phyloP scores from a whole-genome alignment of 257 asterid species.

The Echium plantagineum region DNA sequence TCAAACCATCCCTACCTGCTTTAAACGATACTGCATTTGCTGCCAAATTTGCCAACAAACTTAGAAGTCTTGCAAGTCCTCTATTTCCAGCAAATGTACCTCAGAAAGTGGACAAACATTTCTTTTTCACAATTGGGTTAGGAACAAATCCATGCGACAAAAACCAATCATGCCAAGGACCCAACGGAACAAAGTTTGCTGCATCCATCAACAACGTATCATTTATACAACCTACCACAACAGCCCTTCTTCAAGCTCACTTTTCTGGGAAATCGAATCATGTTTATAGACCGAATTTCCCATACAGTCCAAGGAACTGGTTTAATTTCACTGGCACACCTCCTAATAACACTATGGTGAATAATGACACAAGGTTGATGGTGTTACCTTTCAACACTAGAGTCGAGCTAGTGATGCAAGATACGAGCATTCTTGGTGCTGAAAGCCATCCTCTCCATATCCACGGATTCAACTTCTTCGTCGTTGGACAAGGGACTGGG shows the following conservation, averaged over 20 bases:
- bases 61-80: conserved; percentile 34
- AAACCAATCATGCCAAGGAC: conserved; percentile 43
- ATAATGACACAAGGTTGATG: conserved; percentile 35
- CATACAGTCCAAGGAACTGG: conserved; percentile 32
- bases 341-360: conserved; percentile 41
- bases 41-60: conserved; percentile 22
- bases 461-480: conserved; percentile 64
- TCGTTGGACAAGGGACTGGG: conserved; percentile 51
- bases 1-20: conserved; percentile 32
- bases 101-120: conserved; percentile 20
- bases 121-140: conserved; percentile 42
- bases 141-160: conserved; percentile 46
- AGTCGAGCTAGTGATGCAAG: conserved; percentile 53
- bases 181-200: conserved; percentile 42
- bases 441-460: conserved; percentile 67
- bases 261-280: conserved; percentile 26
- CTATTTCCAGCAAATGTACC: conserved; percentile 55
- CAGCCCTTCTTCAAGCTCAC: conserved; percentile 47
- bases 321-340: conserved; percentile 46
- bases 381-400: conserved; percentile 34
- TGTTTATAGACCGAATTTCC: conserved; percentile 38
- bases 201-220: conserved; percentile 45
- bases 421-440: conserved; percentile 47
- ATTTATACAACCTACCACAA: conserved; percentile 26
- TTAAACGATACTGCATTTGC: conserved; percentile 40